Percentiles rank a stretch among this genome's conserved stretches.
Evolutionary conservation across 805 yeast genomes (phyloP).

Genomic region (Kodamaea hsintzibuensis): DNA sequence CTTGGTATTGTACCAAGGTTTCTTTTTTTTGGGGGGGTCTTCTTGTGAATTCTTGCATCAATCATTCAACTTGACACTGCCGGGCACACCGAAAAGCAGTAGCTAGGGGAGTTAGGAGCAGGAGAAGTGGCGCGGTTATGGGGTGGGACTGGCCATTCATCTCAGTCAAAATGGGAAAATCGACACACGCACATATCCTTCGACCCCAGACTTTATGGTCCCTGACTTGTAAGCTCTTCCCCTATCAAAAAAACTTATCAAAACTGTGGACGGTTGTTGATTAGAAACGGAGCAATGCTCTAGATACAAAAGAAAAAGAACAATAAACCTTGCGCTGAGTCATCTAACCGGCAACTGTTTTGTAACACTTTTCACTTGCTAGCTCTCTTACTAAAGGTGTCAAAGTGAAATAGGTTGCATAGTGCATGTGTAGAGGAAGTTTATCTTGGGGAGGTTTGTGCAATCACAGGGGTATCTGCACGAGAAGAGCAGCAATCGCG

Average conservation of each 20-base stretch:
- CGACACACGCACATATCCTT: background rate
- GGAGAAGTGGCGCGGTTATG: background rate
- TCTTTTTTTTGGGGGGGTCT: constrained; percentile 2
- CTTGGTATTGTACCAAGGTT: background rate
- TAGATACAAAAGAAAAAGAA: background rate
- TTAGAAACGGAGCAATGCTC: background rate
- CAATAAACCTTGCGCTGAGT: background rate
- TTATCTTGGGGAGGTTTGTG: background rate
- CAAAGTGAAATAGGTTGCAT: background rate
- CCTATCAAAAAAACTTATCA: too few species aligned
- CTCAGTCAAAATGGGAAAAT: background rate
- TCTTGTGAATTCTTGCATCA: constrained; percentile 2
- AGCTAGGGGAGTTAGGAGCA: background rate
- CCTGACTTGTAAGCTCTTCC: too few species aligned
- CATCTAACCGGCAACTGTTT: background rate
- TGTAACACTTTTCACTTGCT: background rate
- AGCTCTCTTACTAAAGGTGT: background rate
- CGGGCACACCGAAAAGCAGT: background rate
- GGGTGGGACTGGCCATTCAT: background rate
- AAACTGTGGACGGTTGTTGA: too few species aligned
- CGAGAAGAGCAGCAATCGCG: constrained; percentile 1
- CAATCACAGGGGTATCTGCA: background rate
- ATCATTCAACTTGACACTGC: background rate
- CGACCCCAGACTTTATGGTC: too few species aligned
- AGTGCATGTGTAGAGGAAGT: background rate